Percentiles rank a stretch among this genome's conserved stretches.
Evolutionary conservation across 306 rosid genomes (phyloP).

Genomic region (Astragalus glycyphyllos): DNA sequence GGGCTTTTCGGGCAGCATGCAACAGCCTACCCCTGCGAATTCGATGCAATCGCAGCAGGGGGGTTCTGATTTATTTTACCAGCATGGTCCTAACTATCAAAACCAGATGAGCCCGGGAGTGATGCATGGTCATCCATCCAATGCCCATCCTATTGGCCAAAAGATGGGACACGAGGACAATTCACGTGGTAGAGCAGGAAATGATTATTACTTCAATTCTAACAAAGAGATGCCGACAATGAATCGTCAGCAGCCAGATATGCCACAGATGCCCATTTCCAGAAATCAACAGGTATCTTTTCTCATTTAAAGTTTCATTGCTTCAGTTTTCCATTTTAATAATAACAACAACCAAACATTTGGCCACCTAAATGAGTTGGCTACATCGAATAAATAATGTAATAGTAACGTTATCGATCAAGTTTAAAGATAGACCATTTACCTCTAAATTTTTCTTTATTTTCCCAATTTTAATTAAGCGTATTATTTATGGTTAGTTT

Average conservation of each 20-base stretch:
- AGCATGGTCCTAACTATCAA: slow-evolving; percentile 70
- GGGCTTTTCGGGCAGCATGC: slow-evolving; percentile 58
- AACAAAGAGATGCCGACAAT: slow-evolving; percentile 61
- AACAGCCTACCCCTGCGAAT: slow-evolving; percentile 57
- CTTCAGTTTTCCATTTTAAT: background rate
- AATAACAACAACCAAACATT: background rate
- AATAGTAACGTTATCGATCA: background rate
- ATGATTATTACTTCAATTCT: slow-evolving; percentile 67
- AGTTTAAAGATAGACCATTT: background rate
- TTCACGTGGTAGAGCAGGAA: slow-evolving; percentile 64
- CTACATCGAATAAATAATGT: background rate
- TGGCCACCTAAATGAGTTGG: background rate
- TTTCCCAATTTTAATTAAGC: slow-evolving; percentile 19
- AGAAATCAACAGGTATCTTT: slow-evolving; percentile 75
- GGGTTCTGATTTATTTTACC: slow-evolving; percentile 66
- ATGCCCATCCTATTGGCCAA: slow-evolving; percentile 58
- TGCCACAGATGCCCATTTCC: slow-evolving; percentile 68
- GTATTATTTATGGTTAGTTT: background rate
- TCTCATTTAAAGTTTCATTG: background rate
- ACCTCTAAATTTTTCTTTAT: background rate
- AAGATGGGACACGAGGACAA: slow-evolving; percentile 67
- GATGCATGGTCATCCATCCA: slow-evolving; percentile 73
- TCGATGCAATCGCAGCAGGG: slow-evolving; percentile 62
- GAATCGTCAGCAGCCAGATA: slow-evolving; percentile 76
- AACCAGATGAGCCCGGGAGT: slow-evolving; percentile 69